phyloP scores from a whole-genome alignment of 192 early-diverging fungal species.

The Globomyces pollinis-pini region DNA sequence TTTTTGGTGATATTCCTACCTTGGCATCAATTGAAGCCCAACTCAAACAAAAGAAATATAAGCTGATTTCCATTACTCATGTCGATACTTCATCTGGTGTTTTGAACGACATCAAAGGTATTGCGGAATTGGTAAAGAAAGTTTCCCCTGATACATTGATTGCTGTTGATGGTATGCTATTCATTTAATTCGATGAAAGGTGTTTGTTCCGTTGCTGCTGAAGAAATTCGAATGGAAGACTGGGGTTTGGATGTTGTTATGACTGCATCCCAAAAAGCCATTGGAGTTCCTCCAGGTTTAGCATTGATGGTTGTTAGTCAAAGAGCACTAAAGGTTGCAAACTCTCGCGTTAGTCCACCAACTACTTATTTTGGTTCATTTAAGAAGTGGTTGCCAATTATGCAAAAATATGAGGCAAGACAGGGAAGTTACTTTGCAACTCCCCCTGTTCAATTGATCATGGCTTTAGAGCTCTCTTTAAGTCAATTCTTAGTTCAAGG shows the following conservation, averaged over 20 bases:
- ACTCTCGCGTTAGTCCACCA: conserved; percentile 67
- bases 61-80: conserved; percentile 87
- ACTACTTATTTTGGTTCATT: conserved; percentile 86
- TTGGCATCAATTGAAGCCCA: conserved; percentile 59
- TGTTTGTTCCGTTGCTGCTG: conserved; percentile 91
- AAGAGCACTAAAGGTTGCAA: conserved; percentile 60
- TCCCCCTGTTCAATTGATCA: conserved; percentile 86
- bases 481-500: conserved; percentile 60
- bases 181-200: no score
- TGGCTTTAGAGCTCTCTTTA: conserved; percentile 79
- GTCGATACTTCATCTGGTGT: conserved; percentile 96
- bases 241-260: conserved; percentile 83
- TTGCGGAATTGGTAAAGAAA: conserved; percentile 63
- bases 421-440: conserved; percentile 95
- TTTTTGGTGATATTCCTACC: conserved; percentile 62
- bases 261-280: conserved; percentile 91
- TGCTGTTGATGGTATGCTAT: conserved; percentile 88
- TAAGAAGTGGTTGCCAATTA: conserved; percentile 94
- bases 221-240: conserved; percentile 84
- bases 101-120: conserved; percentile 69
- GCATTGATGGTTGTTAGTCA: conserved; percentile 80
- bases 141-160: conserved; percentile 82
- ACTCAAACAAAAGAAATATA: conserved; percentile 55
- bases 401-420: conserved; percentile 90
- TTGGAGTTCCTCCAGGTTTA: conserved; percentile 90